These are phyloP conservation scores for Rhizopogon rudus DNA, from an alignment of 768 basidiomycete genomes.

Conservation along the genomic window DNA sequence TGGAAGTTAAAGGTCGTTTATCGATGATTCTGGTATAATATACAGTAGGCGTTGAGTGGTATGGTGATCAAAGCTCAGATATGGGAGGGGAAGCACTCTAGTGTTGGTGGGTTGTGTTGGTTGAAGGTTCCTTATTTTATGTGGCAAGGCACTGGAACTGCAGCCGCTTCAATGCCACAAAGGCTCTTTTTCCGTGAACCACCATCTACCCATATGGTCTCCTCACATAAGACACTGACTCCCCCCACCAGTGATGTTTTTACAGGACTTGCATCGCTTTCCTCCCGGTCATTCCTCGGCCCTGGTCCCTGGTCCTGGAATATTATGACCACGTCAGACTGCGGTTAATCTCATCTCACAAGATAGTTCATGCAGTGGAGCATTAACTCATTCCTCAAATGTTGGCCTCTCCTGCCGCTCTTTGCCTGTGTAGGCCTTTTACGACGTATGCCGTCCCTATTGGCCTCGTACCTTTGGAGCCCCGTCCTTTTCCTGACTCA, in stretches of 20 bases:
- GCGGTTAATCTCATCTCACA: background rate
- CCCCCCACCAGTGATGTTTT: background rate
- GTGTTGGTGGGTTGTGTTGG: background rate
- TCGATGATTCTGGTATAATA: background rate
- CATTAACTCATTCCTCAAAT: background rate
- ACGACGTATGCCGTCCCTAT: background rate
- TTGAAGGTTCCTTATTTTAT: constrained; percentile 5
- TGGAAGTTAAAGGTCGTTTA: background rate
- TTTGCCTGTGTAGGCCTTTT: background rate
- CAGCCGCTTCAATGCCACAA: constrained; percentile 1
- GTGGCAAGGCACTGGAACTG: background rate
- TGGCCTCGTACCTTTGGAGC: background rate
- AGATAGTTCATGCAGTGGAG: background rate
- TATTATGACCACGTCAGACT: background rate
- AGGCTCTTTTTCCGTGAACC: background rate
- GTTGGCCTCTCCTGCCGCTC: background rate
- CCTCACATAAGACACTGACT: background rate
- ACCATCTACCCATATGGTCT: background rate
- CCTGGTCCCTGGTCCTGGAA: background rate
- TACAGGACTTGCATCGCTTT: too few relatives aligned
- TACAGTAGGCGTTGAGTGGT: background rate
- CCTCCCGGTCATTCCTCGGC: background rate
- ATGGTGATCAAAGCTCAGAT: background rate
- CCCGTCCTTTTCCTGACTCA: background rate
- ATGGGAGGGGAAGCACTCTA: background rate